A percentile compares a stretch with the other conserved stretches of the same genome.
phyloP scores from a whole-genome alignment of 371 early-diverging fungal species.

The Lichtheimia ramosa region DNA sequence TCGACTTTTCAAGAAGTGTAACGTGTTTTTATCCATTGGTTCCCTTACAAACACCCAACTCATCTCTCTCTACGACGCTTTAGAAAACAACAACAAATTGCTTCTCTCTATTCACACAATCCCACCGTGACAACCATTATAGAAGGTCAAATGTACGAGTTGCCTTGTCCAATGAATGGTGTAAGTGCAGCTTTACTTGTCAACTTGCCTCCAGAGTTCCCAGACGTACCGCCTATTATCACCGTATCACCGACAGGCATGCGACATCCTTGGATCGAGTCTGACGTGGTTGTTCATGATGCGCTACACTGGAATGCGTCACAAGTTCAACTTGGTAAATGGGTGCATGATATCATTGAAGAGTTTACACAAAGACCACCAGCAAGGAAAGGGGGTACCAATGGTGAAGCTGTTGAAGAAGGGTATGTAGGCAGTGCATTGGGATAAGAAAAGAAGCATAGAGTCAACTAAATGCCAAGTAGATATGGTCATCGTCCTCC shows the following conservation, averaged over 20 bases:
- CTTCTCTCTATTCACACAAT: conserved; percentile 34
- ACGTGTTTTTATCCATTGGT: too few species aligned
- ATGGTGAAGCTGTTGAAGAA: conserved; percentile 21
- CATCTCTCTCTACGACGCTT: background rate
- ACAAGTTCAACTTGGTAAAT: conserved; percentile 44
- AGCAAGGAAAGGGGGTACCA: conserved; percentile 17
- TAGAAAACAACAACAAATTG: conserved; percentile 44
- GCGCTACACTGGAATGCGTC: conserved; percentile 12
- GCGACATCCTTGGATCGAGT: conserved; percentile 59
- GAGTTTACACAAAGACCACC: conserved; percentile 49
- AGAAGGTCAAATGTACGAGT: conserved; percentile 45
- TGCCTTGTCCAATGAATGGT: conserved; percentile 24
- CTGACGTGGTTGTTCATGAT: conserved; percentile 47
- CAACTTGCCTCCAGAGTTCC: conserved; percentile 51
- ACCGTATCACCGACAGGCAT: conserved; percentile 55
- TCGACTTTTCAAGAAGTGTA: too few species aligned
- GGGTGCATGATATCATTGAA: conserved; percentile 53
- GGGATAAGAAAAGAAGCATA: too few species aligned
- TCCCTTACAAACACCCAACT: too few species aligned
- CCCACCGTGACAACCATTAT: conserved; percentile 24
- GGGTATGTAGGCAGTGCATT: conserved; percentile 6
- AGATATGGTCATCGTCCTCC: conserved; percentile 46
- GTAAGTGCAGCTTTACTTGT: conserved; percentile 31
- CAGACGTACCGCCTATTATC: conserved; percentile 60
- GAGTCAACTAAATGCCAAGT: background rate